These are phyloP conservation scores for Lentinula boryana DNA, from an alignment of 768 basidiomycete genomes.

Conservation along the genomic window DNA sequence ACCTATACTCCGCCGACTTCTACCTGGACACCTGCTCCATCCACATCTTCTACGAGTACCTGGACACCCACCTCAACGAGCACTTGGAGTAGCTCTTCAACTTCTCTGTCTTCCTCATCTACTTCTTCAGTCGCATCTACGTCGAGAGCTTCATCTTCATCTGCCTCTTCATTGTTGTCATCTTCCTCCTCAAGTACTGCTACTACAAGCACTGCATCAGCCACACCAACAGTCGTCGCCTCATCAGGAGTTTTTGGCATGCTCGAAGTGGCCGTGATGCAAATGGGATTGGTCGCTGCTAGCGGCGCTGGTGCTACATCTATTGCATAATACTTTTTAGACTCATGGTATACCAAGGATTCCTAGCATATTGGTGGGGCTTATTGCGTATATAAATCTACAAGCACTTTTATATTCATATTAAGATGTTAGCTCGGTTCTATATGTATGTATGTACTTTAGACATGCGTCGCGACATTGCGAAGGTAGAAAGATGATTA, in stretches of 20 bases:
- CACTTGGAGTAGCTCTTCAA: slow-evolving; percentile 10
- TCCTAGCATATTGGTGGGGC: background rate
- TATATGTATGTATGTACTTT: background rate
- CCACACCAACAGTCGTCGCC: background rate
- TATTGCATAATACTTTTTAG: background rate
- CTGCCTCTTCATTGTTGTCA: slow-evolving; percentile 20
- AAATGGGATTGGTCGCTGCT: background rate
- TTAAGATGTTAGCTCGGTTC: background rate
- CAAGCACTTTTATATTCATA: background rate
- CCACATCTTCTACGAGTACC: slow-evolving; percentile 8
- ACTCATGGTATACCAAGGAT: background rate
- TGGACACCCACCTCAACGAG: background rate
- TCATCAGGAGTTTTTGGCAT: background rate
- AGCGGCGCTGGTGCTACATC: background rate
- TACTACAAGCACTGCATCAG: background rate
- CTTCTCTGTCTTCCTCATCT: slow-evolving; percentile 30
- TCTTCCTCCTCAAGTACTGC: slow-evolving; percentile 6
- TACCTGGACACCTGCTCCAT: slow-evolving; percentile 16
- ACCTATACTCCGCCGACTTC: slow-evolving; percentile 15
- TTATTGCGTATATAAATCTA: background rate
- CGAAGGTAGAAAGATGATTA: slow-evolving; percentile 19
- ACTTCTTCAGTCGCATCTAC: slow-evolving; percentile 22
- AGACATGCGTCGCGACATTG: background rate
- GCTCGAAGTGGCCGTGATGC: background rate
- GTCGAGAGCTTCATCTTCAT: slow-evolving; percentile 29